Conservation (phyloP, 2,329 filamentous ascomycete genomes). For the Verticillium nubilum region DNA sequence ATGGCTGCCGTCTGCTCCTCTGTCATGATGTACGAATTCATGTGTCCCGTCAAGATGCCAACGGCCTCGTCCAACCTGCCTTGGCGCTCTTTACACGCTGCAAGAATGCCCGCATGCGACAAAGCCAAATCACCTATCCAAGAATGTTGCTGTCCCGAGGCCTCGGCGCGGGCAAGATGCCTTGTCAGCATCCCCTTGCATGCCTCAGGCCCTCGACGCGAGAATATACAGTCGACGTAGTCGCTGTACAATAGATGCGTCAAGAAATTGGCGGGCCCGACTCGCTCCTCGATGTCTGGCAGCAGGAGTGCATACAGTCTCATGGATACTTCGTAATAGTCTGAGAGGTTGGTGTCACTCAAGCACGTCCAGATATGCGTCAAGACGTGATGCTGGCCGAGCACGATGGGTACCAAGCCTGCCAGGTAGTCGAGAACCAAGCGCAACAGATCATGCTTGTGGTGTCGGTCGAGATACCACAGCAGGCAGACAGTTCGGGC, state of each 20-base stretch:
- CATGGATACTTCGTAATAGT: slow-evolving; percentile 25
- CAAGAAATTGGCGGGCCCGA: slow-evolving; percentile 25
- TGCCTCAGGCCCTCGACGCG: slow-evolving; percentile 17
- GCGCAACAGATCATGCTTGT: slow-evolving; percentile 24
- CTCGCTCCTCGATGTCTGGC: slow-evolving; percentile 22
- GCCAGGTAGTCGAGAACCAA: slow-evolving; percentile 25
- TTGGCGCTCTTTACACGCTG: slow-evolving; percentile 21
- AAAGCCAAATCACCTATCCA: slow-evolving; percentile 26
- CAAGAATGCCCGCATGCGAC: slow-evolving; percentile 22
- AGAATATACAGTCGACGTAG: slow-evolving; percentile 25
- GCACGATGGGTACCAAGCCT: slow-evolving; percentile 21
- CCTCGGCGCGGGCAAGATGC: slow-evolving; percentile 22
- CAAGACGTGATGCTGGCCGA: slow-evolving; percentile 23
- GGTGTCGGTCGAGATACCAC: slow-evolving; percentile 27
- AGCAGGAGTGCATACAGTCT: slow-evolving; percentile 23
- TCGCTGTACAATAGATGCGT: slow-evolving; percentile 27
- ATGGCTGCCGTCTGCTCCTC: slow-evolving; percentile 25
- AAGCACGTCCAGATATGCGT: slow-evolving; percentile 23
- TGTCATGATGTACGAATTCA: slow-evolving; percentile 22
- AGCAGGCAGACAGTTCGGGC: slow-evolving; percentile 26
- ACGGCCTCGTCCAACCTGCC: slow-evolving; percentile 23
- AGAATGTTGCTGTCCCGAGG: slow-evolving; percentile 19
- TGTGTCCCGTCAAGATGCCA: slow-evolving; percentile 17
- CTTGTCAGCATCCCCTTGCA: slow-evolving; percentile 20
- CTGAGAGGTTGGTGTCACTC: slow-evolving; percentile 22